Evolutionary conservation across 1,284 basidiomycete species (phyloP), one percentile per base, ranked within the genome.

Genomic region (Rhodotorula sp.): DNA sequence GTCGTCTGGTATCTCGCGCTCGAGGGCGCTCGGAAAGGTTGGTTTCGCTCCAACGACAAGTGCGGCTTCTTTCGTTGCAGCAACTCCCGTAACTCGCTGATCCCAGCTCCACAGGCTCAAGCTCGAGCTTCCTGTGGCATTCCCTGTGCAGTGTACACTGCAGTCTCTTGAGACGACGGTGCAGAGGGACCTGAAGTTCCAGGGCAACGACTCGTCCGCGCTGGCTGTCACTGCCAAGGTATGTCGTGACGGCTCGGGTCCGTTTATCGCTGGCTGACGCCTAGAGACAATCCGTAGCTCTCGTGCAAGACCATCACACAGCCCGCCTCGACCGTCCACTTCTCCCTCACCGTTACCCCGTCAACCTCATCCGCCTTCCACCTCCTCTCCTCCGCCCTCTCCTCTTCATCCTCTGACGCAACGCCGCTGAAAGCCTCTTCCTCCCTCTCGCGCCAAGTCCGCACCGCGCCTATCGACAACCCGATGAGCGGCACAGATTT

Each of bases 21-120:
- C 2, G 50, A 52, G 9, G 72, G 67, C 0, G 48, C 16, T 0
- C 26, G 69, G 1, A 62, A 66, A 31, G 72, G 72, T 2, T 40
- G 70, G 13, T 55, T 69, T 55, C 61, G 61, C 28, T n/a, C 52
- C 2, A 64, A 71, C 34, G 69, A 74, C 53, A 53, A 64, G 69
- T 71, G 28, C 24, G 64, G 9, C n/a, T 13, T 4, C 11, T 13
- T 8, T 50, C 37, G 20, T n/a, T n/a, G 28, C 13, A 8, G 8
- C 10, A 26, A n/a, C 16, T 18, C 11, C 28, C 2, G 2, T 22
- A 7, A 9, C 20, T 4, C 24, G 2, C 22, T 30, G 5, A 20
- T 50, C 16, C 0, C 40, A 1, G 22, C 2, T 9, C 2, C 24
- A 9, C 51, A 73, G 71, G 2, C 56, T 74, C 15, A 30, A 47